Evolutionary conservation across 2,329 filamentous ascomycete species (phyloP).

Genomic region (Fonsecaea multimorphosa): DNA sequence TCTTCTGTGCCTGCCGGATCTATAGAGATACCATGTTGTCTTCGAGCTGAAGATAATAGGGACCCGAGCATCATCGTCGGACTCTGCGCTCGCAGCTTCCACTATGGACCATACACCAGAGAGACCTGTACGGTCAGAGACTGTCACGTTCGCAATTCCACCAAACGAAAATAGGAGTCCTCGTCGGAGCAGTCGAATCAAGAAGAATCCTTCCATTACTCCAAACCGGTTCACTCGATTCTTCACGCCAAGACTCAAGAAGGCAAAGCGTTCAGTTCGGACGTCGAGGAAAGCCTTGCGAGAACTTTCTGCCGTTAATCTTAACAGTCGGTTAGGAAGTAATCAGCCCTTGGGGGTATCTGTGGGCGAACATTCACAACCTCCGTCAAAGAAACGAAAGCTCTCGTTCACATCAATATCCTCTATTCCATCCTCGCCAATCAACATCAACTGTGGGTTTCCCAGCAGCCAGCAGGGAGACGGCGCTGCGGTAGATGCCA

Average conservation of each 20-base stretch:
- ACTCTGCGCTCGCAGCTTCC: not conserved
- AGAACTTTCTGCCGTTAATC: conserved; percentile 46
- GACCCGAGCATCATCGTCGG: not conserved
- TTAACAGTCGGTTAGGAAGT: conserved; percentile 31
- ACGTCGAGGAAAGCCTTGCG: conserved; percentile 53
- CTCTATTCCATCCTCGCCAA: conserved; percentile 56
- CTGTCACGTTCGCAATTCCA: conserved; percentile 27
- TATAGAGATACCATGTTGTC: not conserved
- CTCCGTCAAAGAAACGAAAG: conserved; percentile 52
- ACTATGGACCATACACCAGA: conserved; percentile 38
- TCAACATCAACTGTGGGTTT: conserved; percentile 28
- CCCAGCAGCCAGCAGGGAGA: conserved; percentile 32
- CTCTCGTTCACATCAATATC: conserved; percentile 53
- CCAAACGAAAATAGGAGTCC: conserved; percentile 29
- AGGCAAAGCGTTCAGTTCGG: conserved; percentile 45
- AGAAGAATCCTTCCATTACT: conserved; percentile 56
- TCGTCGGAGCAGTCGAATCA: conserved; percentile 44
- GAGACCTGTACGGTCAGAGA: conserved; percentile 28
- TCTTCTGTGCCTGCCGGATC: not conserved
- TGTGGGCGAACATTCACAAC: conserved; percentile 6
- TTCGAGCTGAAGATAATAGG: not conserved
- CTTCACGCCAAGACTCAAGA: conserved; percentile 54
- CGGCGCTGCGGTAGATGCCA: conserved; percentile 5
- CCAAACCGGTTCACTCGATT: conserved; percentile 59
- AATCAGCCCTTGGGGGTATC: conserved; percentile 1